phyloP scores from a whole-genome alignment of 495 filamentous ascomycete species.

The Penicillium samsonianum region DNA sequence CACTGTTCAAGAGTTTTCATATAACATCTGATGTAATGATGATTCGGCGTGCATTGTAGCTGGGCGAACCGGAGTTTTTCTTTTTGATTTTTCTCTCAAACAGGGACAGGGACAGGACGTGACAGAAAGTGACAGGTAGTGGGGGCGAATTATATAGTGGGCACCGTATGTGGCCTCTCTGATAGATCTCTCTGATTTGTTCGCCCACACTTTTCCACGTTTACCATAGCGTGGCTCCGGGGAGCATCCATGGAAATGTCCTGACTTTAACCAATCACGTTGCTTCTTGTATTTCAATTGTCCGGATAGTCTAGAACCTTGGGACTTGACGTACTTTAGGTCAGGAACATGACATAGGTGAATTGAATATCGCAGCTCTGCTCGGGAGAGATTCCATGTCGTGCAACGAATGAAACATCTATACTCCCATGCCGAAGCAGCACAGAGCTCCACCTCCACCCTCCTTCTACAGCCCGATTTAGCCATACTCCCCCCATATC shows the following conservation, averaged over 20 bases:
- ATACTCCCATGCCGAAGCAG: not conserved
- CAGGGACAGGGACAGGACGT: constrained; percentile 11
- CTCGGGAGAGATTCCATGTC: not conserved
- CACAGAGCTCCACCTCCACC: constrained; percentile 18
- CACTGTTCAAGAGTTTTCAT: constrained; percentile 14
- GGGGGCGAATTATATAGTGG: constrained; percentile 22
- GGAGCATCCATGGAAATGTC: constrained; percentile 20
- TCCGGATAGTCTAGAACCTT: not conserved
- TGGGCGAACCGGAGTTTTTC: constrained; percentile 4
- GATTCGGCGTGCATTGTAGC: constrained; percentile 16
- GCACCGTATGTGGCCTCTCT: not conserved
- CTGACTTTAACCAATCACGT: constrained; percentile 13
- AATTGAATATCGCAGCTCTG: not conserved
- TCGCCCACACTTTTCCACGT: constrained; percentile 10
- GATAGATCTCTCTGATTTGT: constrained; percentile 17
- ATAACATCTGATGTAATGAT: constrained; percentile 32
- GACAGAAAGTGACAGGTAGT: constrained; percentile 12
- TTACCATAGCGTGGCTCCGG: constrained; percentile 18
- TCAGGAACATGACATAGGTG: not conserved
- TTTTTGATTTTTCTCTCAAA: not conserved
- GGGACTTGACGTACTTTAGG: not conserved
- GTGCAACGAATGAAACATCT: not conserved
- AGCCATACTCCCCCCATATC: constrained; percentile 12
- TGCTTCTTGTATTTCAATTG: not conserved
- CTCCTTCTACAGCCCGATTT: constrained; percentile 12